Conservation (phyloP, 805 yeast species). For the Martiniozyma abietophila region DNA sequence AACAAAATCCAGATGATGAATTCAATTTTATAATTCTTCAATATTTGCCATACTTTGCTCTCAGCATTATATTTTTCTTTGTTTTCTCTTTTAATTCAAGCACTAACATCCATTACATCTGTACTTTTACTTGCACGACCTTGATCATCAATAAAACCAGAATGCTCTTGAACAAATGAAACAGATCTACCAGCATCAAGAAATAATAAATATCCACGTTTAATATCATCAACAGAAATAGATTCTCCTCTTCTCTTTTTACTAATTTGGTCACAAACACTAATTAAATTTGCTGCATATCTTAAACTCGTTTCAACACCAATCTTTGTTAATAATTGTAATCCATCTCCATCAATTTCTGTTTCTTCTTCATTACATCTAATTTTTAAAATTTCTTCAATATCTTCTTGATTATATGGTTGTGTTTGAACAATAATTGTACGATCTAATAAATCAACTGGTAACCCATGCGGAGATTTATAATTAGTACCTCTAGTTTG, state of each 20-base stretch:
- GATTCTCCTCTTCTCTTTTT: conserved; percentile 67
- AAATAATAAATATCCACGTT: conserved; percentile 74
- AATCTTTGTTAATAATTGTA: conserved; percentile 60
- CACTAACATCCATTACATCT: conserved; percentile 29
- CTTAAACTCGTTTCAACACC: conserved; percentile 79
- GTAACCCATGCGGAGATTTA: conserved; percentile 92
- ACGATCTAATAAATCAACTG: conserved; percentile 89
- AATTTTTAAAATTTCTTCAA: conserved; percentile 70
- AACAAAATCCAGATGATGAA: too few relatives aligned
- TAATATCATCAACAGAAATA: conserved; percentile 55
- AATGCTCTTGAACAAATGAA: conserved; percentile 44
- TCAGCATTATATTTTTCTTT: too few relatives aligned
- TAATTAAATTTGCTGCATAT: conserved; percentile 81
- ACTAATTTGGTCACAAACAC: conserved; percentile 84
- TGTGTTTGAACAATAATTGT: conserved; percentile 84
- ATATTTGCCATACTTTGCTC: too few relatives aligned
- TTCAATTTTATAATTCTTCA: too few relatives aligned
- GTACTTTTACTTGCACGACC: conserved; percentile 54
- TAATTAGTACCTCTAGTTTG: conserved; percentile 87
- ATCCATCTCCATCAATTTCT: conserved; percentile 56
- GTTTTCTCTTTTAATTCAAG: too few relatives aligned
- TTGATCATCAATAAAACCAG: conserved; percentile 65
- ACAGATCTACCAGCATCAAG: conserved; percentile 81
- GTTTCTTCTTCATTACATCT: conserved; percentile 73
- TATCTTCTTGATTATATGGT: conserved; percentile 80